Conservation (phyloP, 2,329 filamentous ascomycete species). For the Trichoderma sp. region DNA sequence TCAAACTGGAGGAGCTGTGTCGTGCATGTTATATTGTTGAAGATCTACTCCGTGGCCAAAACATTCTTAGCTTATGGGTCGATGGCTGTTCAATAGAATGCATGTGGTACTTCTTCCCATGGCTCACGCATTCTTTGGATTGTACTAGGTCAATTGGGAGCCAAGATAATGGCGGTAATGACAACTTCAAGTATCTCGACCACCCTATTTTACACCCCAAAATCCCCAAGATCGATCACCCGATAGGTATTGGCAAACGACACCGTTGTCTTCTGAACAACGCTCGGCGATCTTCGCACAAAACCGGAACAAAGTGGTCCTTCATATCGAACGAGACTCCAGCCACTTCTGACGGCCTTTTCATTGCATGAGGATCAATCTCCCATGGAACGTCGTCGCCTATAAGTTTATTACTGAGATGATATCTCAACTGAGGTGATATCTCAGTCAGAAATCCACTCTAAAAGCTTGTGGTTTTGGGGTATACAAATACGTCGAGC, state of each 20-base stretch:
- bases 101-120: neutral
- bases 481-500: neutral
- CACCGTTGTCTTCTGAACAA: neutral
- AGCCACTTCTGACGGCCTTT: neutral
- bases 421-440: neutral
- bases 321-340: neutral
- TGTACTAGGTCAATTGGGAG: too few species aligned
- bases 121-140: neutral
- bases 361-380: neutral
- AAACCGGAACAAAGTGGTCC: constrained; percentile 2
- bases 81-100: neutral
- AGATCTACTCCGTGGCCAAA: neutral
- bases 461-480: neutral
- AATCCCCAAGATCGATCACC: neutral
- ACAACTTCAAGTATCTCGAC: too few species aligned
- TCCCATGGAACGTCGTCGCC: neutral
- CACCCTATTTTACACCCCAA: neutral
- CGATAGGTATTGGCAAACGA: neutral
- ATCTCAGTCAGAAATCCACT: too few species aligned
- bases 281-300: constrained; percentile 6
- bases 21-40: neutral
- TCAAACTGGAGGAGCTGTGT: neutral
- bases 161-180: too few species aligned
- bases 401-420: neutral
- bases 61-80: neutral